A percentile compares a stretch with the other conserved stretches of the same genome.
Conservation (phyloP, 225 moss, liverwort and hornwort genomes). For the Marchantia paleacea region DNA sequence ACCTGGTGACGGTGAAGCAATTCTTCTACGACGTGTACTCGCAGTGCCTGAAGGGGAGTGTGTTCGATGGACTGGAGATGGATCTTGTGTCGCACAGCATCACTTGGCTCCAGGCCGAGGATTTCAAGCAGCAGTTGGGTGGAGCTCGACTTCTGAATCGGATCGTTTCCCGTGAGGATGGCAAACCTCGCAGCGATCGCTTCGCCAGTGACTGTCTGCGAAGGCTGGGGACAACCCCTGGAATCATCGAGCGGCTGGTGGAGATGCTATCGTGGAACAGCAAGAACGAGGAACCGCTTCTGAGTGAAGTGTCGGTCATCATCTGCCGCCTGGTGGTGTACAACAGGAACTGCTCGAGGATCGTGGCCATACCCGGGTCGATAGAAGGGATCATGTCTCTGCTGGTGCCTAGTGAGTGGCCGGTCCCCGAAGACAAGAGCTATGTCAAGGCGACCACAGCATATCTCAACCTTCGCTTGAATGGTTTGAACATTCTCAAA, state of each 20-base stretch:
- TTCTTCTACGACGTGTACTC: constrained; percentile 77
- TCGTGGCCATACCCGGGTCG: constrained; percentile 45
- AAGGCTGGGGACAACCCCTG: constrained; percentile 38
- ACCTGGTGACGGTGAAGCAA: constrained; percentile 40
- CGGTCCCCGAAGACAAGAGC: not conserved
- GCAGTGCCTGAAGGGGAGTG: constrained; percentile 51
- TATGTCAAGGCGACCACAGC: not conserved
- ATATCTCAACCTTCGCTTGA: constrained; percentile 31
- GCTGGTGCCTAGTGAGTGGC: constrained; percentile 5
- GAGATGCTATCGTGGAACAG: constrained; percentile 53
- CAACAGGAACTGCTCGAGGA: constrained; percentile 39
- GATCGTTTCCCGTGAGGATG: constrained; percentile 15
- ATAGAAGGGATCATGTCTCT: constrained; percentile 38
- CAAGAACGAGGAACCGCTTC: constrained; percentile 28
- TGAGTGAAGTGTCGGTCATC: constrained; percentile 26
- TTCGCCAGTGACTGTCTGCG: constrained; percentile 33
- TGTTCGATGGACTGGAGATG: constrained; percentile 68
- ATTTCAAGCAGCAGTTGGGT: constrained; percentile 42
- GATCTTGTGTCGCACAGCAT: constrained; percentile 65
- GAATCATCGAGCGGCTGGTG: constrained; percentile 44
- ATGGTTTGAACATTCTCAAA: constrained; percentile 60
- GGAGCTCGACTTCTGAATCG: constrained; percentile 56
- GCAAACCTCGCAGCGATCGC: constrained; percentile 1
- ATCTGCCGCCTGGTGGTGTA: constrained; percentile 37
- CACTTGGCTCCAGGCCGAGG: constrained; percentile 56